Percentiles rank a stretch among this genome's conserved stretches.
Evolutionary conservation across 345 rosid species (phyloP).

Genomic region (Corymbia maculata): DNA sequence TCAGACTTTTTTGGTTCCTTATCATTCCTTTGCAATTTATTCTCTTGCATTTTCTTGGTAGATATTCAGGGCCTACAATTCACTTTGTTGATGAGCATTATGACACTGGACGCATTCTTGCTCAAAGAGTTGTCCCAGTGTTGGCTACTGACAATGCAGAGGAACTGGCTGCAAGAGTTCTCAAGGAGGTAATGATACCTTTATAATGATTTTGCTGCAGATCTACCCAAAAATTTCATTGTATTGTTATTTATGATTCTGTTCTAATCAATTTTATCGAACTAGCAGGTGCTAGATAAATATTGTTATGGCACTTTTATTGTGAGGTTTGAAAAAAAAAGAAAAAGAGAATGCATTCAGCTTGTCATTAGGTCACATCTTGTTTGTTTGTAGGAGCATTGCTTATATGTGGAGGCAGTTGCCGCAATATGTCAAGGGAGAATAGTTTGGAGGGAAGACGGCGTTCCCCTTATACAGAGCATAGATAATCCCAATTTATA

Average conservation of each 20-base stretch:
- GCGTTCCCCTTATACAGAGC: slow-evolving; percentile 65
- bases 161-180: slow-evolving; percentile 80
- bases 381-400: slow-evolving; percentile 50
- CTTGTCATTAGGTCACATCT: not conserved
- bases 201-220: not conserved
- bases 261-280: not conserved
- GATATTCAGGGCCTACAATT: slow-evolving; percentile 63
- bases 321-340: not conserved
- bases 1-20: not conserved
- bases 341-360: slow-evolving; percentile 3
- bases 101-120: slow-evolving; percentile 79
- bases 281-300: not conserved
- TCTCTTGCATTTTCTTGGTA: not conserved
- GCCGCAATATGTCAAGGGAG: slow-evolving; percentile 73
- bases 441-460: slow-evolving; percentile 77
- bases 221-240: not conserved
- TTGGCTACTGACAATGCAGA: slow-evolving; percentile 56
- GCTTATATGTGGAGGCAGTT: slow-evolving; percentile 58
- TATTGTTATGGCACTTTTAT: not conserved
- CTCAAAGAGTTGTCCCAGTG: slow-evolving; percentile 75
- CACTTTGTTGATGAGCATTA: slow-evolving; percentile 90
- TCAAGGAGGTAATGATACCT: slow-evolving; percentile 43
- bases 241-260: not conserved
- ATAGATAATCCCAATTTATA: slow-evolving; percentile 36
- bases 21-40: not conserved